A percentile compares a stretch with the other conserved stretches of the same genome.
These are phyloP conservation scores for Ganoderma meredithae DNA, from an alignment of 1,284 basidiomycete genomes.

Conservation along the genomic window DNA sequence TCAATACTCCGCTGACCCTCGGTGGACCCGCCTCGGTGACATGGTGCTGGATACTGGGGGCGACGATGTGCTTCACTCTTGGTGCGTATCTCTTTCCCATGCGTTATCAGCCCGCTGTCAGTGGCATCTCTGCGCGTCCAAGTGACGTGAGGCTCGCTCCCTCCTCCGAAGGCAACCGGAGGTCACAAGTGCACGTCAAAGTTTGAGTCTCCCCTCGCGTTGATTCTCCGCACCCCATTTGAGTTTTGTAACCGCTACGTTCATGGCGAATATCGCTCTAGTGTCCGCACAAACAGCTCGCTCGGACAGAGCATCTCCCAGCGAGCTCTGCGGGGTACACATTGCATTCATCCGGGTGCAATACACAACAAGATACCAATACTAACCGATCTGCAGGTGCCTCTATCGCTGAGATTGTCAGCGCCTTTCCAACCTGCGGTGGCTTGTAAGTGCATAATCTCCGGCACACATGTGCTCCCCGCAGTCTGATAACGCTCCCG, in stretches of 20 bases:
- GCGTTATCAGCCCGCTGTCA: conserved; percentile 20
- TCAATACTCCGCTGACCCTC: conserved; percentile 79
- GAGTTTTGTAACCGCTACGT: neutral
- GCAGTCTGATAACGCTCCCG: neutral
- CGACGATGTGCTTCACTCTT: conserved; percentile 78
- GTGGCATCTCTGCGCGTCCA: conserved; percentile 14
- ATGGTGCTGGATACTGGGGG: conserved; percentile 87
- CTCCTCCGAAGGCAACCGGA: conserved; percentile 20
- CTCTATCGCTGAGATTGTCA: conserved; percentile 82
- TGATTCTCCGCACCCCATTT: neutral
- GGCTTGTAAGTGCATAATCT: conserved; percentile 64
- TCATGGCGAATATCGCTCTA: neutral
- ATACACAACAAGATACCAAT: neutral
- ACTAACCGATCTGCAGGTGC: conserved; percentile 48
- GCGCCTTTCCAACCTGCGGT: conserved; percentile 85
- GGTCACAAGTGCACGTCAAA: conserved; percentile 17
- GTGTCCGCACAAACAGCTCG: neutral
- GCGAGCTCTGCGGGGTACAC: neutral
- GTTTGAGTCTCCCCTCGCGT: neutral
- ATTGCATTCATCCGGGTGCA: neutral
- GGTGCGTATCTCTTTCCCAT: conserved; percentile 43
- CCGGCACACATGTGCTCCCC: neutral
- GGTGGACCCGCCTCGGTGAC: conserved; percentile 84
- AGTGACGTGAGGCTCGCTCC: conserved; percentile 13
- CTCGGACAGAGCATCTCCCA: neutral